A percentile compares a stretch with the other conserved stretches of the same genome.
Evolutionary conservation across 129 eudicot species (phyloP).

Genomic region (Rutidosis leptorrhynchoides): DNA sequence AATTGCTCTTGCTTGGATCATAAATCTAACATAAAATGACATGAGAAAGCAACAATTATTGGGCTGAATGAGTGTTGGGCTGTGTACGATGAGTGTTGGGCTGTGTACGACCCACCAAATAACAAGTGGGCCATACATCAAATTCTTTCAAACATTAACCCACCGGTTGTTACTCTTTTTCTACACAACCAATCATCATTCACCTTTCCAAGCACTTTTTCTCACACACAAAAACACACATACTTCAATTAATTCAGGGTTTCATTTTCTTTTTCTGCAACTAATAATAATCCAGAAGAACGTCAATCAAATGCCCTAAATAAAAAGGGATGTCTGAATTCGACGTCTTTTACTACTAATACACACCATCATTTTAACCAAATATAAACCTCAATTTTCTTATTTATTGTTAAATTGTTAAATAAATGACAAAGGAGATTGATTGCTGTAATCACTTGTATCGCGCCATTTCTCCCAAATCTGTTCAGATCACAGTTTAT

Average conservation of each 20-base stretch:
- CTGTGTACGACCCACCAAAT: not conserved
- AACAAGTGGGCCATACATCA: not conserved
- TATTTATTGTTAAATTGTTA: not conserved
- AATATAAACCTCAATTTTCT: slow-evolving; percentile 4
- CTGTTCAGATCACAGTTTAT: slow-evolving; percentile 31
- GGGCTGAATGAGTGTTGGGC: not conserved
- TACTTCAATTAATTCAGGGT: slow-evolving; percentile 15
- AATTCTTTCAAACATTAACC: not conserved
- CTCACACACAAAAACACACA: slow-evolving; percentile 31
- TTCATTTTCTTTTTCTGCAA: slow-evolving; percentile 1
- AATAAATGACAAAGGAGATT: slow-evolving; percentile 34
- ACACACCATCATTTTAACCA: slow-evolving; percentile 5
- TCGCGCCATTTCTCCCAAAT: slow-evolving; percentile 7
- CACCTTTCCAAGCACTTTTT: slow-evolving; percentile 34
- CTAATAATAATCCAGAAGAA: slow-evolving; percentile 2
- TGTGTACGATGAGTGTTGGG: not conserved
- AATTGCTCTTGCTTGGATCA: too few relatives aligned
- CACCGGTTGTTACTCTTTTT: not conserved
- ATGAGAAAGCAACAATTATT: too few relatives aligned
- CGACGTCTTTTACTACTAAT: not conserved
- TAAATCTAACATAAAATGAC: not conserved
- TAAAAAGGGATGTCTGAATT: slow-evolving; percentile 7
- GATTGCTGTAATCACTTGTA: slow-evolving; percentile 22
- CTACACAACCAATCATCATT: slow-evolving; percentile 30
- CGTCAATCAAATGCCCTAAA: too few relatives aligned